A percentile compares a stretch with the other conserved stretches of the same genome.
These are phyloP conservation scores for Hypoxylon sp. DNA, from an alignment of 2,329 filamentous ascomycete genomes.

Conservation along the genomic window DNA sequence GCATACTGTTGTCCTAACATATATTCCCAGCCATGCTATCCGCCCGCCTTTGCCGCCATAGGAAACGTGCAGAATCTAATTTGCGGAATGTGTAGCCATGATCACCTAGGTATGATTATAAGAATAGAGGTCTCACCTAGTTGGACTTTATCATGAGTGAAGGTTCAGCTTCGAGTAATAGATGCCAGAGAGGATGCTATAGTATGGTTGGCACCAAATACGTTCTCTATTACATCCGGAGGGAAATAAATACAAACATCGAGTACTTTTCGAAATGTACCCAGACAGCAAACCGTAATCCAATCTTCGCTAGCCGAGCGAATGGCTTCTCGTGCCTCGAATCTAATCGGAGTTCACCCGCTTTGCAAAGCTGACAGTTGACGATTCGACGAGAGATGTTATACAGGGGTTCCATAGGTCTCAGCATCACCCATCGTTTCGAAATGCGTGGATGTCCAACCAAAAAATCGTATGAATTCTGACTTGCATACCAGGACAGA, in stretches of 20 bases:
- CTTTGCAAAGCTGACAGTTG: slow-evolving; percentile 17
- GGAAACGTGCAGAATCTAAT: slow-evolving; percentile 41
- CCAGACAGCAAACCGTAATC: not conserved
- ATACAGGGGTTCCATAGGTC: slow-evolving; percentile 10
- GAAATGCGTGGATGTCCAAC: slow-evolving; percentile 16
- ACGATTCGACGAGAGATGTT: slow-evolving; percentile 20
- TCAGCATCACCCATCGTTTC: slow-evolving; percentile 14
- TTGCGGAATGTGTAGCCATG: slow-evolving; percentile 29
- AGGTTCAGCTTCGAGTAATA: slow-evolving; percentile 15
- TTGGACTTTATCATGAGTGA: slow-evolving; percentile 9
- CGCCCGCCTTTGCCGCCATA: slow-evolving; percentile 33
- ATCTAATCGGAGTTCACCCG: not conserved
- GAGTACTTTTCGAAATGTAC: not conserved
- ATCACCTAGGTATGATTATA: slow-evolving; percentile 15
- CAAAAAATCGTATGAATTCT: slow-evolving; percentile 17
- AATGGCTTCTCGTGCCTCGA: not conserved
- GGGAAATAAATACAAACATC: not conserved
- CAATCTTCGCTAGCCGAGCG: not conserved
- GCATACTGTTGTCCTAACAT: slow-evolving; percentile 14
- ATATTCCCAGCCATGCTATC: slow-evolving; percentile 25
- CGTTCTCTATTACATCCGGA: slow-evolving; percentile 9
- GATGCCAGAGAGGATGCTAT: slow-evolving; percentile 2
- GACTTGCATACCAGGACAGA: slow-evolving; percentile 30
- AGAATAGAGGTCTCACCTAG: slow-evolving; percentile 6
- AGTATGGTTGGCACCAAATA: slow-evolving; percentile 5